Percentiles rank a stretch among this genome's conserved stretches.
These are phyloP conservation scores for Rubus parviflorus DNA, from an alignment of 306 rosid genomes.

Conservation along the genomic window DNA sequence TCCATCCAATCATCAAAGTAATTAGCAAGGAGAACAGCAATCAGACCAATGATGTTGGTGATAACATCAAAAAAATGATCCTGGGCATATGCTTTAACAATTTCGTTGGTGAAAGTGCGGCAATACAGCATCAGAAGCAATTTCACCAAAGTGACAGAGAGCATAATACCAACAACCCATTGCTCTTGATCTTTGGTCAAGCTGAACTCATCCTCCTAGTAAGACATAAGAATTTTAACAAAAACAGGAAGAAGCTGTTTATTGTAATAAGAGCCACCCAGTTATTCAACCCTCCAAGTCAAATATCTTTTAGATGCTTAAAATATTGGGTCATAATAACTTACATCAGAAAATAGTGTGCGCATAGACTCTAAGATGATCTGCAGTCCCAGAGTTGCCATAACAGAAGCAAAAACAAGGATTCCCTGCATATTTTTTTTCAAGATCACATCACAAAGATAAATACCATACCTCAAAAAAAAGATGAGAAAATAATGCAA, in stretches of 20 bases:
- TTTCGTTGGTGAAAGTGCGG: constrained; percentile 82
- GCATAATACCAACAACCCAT: constrained; percentile 97
- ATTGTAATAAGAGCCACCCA: background rate
- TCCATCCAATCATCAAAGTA: constrained; percentile 87
- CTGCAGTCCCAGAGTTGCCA: constrained; percentile 98
- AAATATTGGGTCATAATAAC: constrained; percentile 29
- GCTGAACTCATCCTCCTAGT: constrained; percentile 58
- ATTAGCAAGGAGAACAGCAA: constrained; percentile 90
- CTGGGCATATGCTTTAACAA: constrained; percentile 92
- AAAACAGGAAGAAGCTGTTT: background rate
- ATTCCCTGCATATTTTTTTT: constrained; percentile 62
- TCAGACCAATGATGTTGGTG: constrained; percentile 89
- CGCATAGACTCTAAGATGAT: constrained; percentile 92
- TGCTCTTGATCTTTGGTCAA: constrained; percentile 75
- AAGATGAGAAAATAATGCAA: background rate
- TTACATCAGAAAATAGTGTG: constrained; percentile 61
- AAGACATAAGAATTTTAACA: background rate
- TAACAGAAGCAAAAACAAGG: constrained; percentile 98
- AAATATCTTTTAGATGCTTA: background rate
- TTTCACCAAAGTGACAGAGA: constrained; percentile 83
- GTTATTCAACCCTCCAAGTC: constrained; percentile 1
- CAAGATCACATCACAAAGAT: background rate
- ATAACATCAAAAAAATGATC: constrained; percentile 98
- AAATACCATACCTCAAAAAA: background rate
- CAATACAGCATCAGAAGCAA: constrained; percentile 72